Conservation (phyloP, 139 green algal genomes). For the Eudorina sp. region DNA sequence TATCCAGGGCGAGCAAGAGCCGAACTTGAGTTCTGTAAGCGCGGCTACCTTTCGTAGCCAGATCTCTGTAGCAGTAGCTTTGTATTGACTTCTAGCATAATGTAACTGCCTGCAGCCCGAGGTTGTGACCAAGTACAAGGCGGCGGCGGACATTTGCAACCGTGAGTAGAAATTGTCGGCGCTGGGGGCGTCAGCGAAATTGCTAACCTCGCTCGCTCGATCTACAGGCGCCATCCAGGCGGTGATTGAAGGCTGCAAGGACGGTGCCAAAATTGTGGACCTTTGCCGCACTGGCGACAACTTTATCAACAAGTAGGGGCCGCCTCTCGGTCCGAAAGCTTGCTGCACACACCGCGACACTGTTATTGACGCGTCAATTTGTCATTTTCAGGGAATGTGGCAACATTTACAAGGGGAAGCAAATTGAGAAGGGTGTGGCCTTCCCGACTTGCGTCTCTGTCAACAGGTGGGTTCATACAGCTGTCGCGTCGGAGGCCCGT, state of each 20-base stretch:
- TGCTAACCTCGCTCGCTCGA: too few species aligned
- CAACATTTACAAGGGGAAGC: constrained; percentile 96
- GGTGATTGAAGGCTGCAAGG: constrained; percentile 81
- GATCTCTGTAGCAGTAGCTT: not conserved
- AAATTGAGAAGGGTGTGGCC: constrained; percentile 97
- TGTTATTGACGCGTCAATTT: not conserved
- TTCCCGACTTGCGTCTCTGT: constrained; percentile 96
- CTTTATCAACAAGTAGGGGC: constrained; percentile 84
- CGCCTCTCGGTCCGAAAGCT: not conserved
- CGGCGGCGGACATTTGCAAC: constrained; percentile 96
- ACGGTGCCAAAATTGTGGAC: constrained; percentile 94
- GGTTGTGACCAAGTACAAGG: constrained; percentile 99
- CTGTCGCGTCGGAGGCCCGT: not conserved
- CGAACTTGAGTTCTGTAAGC: constrained; percentile 30
- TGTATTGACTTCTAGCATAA: not conserved
- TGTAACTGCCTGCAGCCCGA: constrained; percentile 79
- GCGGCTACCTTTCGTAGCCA: too few species aligned
- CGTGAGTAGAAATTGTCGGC: constrained; percentile 76
- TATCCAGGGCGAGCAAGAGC: constrained; percentile 22
- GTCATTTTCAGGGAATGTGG: constrained; percentile 75
- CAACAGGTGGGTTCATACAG: constrained; percentile 81
- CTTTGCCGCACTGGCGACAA: constrained; percentile 89
- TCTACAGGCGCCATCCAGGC: constrained; percentile 88
- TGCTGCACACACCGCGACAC: not conserved
- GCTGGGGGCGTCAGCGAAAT: too few species aligned